A percentile compares a stretch with the other conserved stretches of the same genome.
phyloP scores from a whole-genome alignment of 805 yeast genomes.

The Wickerhamomyces alni region DNA sequence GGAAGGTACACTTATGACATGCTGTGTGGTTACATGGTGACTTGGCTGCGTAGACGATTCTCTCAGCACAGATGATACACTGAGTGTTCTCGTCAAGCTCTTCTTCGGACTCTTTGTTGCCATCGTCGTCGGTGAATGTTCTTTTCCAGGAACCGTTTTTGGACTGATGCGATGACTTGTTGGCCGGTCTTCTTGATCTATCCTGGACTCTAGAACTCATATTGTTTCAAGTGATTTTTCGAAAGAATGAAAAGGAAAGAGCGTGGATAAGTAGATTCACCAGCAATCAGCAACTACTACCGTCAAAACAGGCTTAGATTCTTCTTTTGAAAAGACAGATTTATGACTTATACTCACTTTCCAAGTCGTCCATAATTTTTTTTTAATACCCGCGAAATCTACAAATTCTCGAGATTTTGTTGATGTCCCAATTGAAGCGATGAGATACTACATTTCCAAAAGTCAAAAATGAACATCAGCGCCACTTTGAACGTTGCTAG shows the following conservation, averaged over 20 bases:
- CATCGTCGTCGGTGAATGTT: slow-evolving; percentile 8
- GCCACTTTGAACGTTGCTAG: slow-evolving; percentile 68
- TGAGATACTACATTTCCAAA: neutral
- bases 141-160: slow-evolving; percentile 14
- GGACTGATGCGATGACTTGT: neutral
- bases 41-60: slow-evolving; percentile 54
- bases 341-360: too few species aligned
- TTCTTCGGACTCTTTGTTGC: slow-evolving; percentile 18
- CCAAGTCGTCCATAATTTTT: too few species aligned
- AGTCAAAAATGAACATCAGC: slow-evolving; percentile 61
- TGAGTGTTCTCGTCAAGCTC: slow-evolving; percentile 34
- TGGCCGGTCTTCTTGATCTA: neutral
- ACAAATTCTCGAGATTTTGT: neutral
- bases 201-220: slow-evolving; percentile 4
- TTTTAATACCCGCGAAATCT: too few species aligned
- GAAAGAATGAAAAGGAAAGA: too few species aligned
- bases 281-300: too few species aligned
- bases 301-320: too few species aligned
- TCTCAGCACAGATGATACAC: slow-evolving; percentile 85
- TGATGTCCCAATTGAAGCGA: neutral
- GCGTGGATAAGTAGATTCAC: too few species aligned
- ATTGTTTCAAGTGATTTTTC: too few species aligned
- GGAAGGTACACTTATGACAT: slow-evolving; percentile 76
- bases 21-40: slow-evolving; percentile 82
- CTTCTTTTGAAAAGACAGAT: too few species aligned